Percentiles rank a stretch among this genome's conserved stretches.
phyloP scores from a whole-genome alignment of 225 moss, liverwort and hornwort species.

The Sphagnum contortum region DNA sequence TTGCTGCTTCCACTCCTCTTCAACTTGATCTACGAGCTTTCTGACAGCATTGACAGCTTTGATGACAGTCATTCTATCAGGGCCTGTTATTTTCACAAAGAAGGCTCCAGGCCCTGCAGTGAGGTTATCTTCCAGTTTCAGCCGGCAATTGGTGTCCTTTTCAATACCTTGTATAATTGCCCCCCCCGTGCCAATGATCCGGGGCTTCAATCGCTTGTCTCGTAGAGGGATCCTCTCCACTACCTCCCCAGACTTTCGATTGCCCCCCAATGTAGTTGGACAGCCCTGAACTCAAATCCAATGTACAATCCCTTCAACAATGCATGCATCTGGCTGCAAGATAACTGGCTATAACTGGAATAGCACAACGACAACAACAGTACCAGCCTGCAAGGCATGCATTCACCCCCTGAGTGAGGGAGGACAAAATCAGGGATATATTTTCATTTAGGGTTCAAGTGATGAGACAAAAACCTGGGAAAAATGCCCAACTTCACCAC shows the following conservation, averaged over 20 bases:
- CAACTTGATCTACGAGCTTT: conserved; percentile 90
- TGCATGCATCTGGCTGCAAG: no score
- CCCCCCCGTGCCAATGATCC: conserved; percentile 94
- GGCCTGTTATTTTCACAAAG: conserved; percentile 87
- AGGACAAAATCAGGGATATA: no score
- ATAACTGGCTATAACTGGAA: no score
- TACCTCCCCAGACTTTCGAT: conserved; percentile 84
- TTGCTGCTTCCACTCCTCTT: conserved; percentile 96
- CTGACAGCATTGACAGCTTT: conserved; percentile 77
- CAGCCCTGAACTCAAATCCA: conserved; percentile 67
- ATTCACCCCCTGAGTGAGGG: no score
- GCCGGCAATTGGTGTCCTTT: conserved; percentile 88
- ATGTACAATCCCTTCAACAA: neutral
- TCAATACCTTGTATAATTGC: conserved; percentile 91
- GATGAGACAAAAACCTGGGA: conserved; percentile 67
- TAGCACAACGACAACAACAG: conserved; percentile 16
- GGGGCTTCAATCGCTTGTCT: conserved; percentile 91
- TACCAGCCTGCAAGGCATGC: conserved; percentile 10
- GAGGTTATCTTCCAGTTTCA: conserved; percentile 93
- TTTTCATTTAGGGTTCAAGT: no score
- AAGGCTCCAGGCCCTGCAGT: conserved; percentile 71
- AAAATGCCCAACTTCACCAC: conserved; percentile 99
- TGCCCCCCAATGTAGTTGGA: conserved; percentile 98
- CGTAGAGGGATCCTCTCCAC: conserved; percentile 83
- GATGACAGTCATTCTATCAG: conserved; percentile 68